These are phyloP conservation scores for Conringia planisiliqua DNA, from an alignment of 345 rosid species.

Conservation along the genomic window DNA sequence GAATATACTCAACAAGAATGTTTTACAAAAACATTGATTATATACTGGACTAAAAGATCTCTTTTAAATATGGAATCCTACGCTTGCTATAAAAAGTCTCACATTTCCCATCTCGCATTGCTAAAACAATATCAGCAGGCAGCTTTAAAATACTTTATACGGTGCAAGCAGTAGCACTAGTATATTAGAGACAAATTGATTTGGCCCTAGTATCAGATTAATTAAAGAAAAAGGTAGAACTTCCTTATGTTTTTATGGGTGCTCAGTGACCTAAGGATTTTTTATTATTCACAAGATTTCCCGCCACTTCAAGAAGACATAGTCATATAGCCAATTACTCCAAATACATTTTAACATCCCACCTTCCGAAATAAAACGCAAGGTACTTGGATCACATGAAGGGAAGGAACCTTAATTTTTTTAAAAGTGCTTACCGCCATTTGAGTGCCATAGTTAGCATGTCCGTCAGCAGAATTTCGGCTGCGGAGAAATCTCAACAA, in stretches of 20 bases:
- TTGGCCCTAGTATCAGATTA: conserved; percentile 7
- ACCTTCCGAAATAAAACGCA: neutral
- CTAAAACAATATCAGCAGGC: neutral
- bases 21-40: neutral
- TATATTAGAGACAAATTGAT: neutral
- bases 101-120: neutral
- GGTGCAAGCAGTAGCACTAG: conserved; percentile 10
- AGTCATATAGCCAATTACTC: neutral
- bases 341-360: conserved; percentile 6
- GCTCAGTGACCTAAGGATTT: neutral
- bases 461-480: conserved; percentile 78
- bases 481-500: conserved; percentile 77
- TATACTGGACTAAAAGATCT: neutral
- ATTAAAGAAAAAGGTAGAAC: neutral
- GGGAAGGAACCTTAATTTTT: neutral
- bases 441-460: conserved; percentile 84
- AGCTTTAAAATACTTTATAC: conserved; percentile 9
- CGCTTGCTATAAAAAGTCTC: neutral
- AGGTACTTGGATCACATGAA: neutral
- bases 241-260: conserved; percentile 2
- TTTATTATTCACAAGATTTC: neutral
- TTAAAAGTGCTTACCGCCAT: conserved; percentile 64
- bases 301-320: conserved; percentile 3
- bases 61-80: neutral
- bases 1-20: neutral